Evolutionary conservation across 371 early-diverging fungal species (phyloP), one percentile per base, ranked within the genome.

Genomic region (Syncephalastrum sp.): DNA sequence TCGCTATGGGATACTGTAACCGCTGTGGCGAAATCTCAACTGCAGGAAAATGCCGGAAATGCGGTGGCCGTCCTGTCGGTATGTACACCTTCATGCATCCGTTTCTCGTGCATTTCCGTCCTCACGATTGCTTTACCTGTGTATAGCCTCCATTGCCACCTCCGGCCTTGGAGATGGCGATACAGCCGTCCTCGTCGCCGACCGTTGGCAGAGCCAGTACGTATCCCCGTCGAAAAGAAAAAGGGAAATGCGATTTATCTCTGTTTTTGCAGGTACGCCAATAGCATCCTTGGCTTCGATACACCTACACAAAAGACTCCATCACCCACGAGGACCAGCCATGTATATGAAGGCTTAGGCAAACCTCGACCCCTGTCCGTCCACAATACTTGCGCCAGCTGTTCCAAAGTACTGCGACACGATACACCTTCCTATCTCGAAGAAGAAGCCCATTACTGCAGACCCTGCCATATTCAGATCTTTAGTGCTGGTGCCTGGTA

Each of bases 61-160:
- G 84, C 59, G 82, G 84, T 44, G 84, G 84, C 27, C 67, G 78
- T 38, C 67, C 81, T 49, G 82, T 84, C 42, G 75, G 84, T 83
- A 74, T 54, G 69, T 69, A 25, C 15, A 29, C 15, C 3, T 21
- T 17, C 16, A 12, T 47, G 16, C 49, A 46, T 27, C 46, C 21
- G 13, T 51, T 45, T 19, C 46, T 8, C 27, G 27, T 4, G 29
- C 27, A 33, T 8, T 21, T 5, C 15, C 24, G n/a, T 41, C 54
- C 17, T 45, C 19, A 50, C 25, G 6, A n/a, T 19, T n/a, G 46
- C 7, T 2, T 8, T 33, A 10, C 10, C 1, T 33, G 38, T 10
- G 10, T 41, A 4, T 61, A 75, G 80, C 72, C n/a, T 83, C 84
- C 0, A 81, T 74, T 52, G 74, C 79, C 48, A 77, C 74, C 23